Conservation (phyloP, 164 flowering plant species). For the Vitis rotundifolia region DNA sequence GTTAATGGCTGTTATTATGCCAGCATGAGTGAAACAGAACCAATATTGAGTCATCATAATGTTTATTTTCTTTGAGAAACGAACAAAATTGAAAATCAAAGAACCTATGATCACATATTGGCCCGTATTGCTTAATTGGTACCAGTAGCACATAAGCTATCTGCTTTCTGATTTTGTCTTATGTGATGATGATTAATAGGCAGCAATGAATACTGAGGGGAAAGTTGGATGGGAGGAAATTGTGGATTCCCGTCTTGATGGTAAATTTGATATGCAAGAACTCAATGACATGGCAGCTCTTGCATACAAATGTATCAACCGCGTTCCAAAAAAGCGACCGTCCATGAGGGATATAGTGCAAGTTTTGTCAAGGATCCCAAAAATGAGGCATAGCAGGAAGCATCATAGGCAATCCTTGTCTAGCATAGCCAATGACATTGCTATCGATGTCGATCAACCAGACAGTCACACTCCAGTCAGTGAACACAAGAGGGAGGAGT, state of each 20-base stretch:
- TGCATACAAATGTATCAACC: slow-evolving; percentile 80
- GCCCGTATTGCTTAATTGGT: too few relatives aligned
- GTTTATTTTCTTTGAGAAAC: neutral
- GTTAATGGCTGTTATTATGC: too few relatives aligned
- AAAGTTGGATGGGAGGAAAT: slow-evolving; percentile 95
- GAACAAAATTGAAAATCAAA: too few relatives aligned
- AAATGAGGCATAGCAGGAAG: slow-evolving; percentile 47
- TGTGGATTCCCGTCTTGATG: slow-evolving; percentile 71
- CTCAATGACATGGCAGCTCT: slow-evolving; percentile 75
- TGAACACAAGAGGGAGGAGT: slow-evolving; percentile 54
- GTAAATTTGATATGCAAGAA: slow-evolving; percentile 63
- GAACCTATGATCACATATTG: too few relatives aligned
- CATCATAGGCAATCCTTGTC: slow-evolving; percentile 44
- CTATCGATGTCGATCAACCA: slow-evolving; percentile 49
- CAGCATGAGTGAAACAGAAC: too few relatives aligned
- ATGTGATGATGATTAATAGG: slow-evolving; percentile 44
- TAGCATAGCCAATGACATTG: slow-evolving; percentile 47
- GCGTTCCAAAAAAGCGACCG: slow-evolving; percentile 65
- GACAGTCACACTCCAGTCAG: slow-evolving; percentile 36
- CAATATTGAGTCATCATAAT: neutral
- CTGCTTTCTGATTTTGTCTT: neutral
- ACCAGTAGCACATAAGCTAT: neutral
- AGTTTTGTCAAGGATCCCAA: slow-evolving; percentile 59
- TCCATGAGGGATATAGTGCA: slow-evolving; percentile 88
- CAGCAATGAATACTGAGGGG: slow-evolving; percentile 77